Percentiles rank a stretch among this genome's conserved stretches.
Conservation (phyloP, 2,329 filamentous ascomycete genomes). For the Pseudogymnoascus sp. region DNA sequence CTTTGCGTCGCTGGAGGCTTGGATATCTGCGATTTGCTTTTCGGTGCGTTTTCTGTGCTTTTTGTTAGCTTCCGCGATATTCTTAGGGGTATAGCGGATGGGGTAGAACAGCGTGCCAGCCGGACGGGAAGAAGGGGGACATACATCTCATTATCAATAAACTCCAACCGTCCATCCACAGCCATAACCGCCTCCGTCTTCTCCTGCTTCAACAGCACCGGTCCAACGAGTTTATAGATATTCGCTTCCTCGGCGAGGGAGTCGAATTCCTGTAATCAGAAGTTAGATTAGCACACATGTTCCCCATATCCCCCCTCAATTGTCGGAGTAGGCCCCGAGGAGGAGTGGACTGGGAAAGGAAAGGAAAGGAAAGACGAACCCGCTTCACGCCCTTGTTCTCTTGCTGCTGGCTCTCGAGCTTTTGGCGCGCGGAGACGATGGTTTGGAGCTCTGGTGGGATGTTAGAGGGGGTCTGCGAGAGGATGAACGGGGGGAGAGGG, state of each 20-base stretch:
- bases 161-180: conserved; percentile 84
- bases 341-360: not conserved
- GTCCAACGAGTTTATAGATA: conserved; percentile 94
- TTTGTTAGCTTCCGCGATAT: not conserved
- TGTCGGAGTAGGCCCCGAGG: not conserved
- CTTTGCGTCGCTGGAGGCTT: conserved; percentile 58
- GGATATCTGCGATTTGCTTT: conserved; percentile 55
- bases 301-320: not conserved
- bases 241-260: conserved; percentile 72
- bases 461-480: too few relatives aligned
- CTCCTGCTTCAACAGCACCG: conserved; percentile 90
- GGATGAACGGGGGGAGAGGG: not conserved
- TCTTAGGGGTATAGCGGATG: too few relatives aligned
- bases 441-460: conserved; percentile 59
- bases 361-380: conserved; percentile 37
- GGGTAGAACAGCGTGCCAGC: too few relatives aligned
- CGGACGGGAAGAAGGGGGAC: conserved; percentile 25
- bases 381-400: conserved; percentile 86
- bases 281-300: conserved; percentile 14
- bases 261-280: conserved; percentile 63
- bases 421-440: conserved; percentile 73
- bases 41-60: conserved; percentile 57
- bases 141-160: conserved; percentile 90
- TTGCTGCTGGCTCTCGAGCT: conserved; percentile 86
- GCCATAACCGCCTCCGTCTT: conserved; percentile 83